Percentiles rank a stretch among this genome's conserved stretches.
These are phyloP conservation scores for Penicillium herquei DNA, from an alignment of 495 filamentous ascomycete species.

Conservation along the genomic window DNA sequence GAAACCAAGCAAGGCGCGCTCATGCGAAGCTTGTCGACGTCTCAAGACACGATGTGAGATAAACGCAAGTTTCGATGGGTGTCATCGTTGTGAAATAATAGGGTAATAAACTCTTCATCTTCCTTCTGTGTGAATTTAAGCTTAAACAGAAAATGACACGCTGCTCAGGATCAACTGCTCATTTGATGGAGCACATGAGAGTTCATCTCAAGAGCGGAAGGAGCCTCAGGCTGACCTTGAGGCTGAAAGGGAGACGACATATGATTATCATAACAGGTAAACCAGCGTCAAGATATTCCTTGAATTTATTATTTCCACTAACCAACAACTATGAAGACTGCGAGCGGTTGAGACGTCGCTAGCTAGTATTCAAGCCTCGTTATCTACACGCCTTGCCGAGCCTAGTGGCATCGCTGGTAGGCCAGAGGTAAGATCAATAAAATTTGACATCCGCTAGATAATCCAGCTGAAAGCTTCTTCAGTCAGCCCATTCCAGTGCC, in stretches of 20 bases:
- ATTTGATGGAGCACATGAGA: not conserved
- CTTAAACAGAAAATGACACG: not conserved
- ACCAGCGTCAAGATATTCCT: not conserved
- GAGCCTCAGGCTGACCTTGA: not conserved
- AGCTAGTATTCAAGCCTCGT: constrained; percentile 7
- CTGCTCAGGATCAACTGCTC: constrained; percentile 9
- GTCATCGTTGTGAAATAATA: constrained; percentile 14
- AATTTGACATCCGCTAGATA: not conserved
- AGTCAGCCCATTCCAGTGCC: not conserved
- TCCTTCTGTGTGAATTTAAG: too few relatives aligned
- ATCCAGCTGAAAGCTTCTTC: not conserved
- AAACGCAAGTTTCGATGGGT: not conserved
- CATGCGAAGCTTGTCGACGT: constrained; percentile 18
- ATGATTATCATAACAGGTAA: constrained; percentile 10
- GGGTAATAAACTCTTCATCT: not conserved
- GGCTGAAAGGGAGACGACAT: not conserved
- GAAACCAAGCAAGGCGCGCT: constrained; percentile 14
- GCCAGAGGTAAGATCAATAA: not conserved
- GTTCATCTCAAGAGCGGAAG: not conserved
- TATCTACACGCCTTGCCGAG: not conserved
- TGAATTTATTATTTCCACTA: not conserved
- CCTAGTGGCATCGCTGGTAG: not conserved
- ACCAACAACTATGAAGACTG: not conserved
- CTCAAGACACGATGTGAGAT: constrained; percentile 19
- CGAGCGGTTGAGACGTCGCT: constrained; percentile 8